phyloP scores from a whole-genome alignment of 2,329 filamentous ascomycete genomes.

The Domatiomyces globalis region DNA sequence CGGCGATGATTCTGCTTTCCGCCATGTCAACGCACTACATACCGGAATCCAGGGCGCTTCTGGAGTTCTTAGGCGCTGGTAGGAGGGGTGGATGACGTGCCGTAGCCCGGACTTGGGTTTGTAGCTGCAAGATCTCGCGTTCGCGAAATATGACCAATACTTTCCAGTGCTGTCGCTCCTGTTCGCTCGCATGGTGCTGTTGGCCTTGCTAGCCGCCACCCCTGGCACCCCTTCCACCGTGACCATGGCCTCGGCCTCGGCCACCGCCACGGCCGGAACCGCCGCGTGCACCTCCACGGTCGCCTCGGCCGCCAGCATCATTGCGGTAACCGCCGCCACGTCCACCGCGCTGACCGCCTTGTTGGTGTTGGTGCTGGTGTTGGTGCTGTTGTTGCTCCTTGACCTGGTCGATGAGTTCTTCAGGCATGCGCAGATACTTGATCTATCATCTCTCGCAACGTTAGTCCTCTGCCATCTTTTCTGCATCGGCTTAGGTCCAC shows the following conservation, averaged over 20 bases:
- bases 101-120: not conserved
- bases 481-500: too few relatives aligned
- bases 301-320: constrained; percentile 24
- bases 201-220: not conserved
- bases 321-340: constrained; percentile 25
- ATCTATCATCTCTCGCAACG: constrained; percentile 45
- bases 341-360: constrained; percentile 26
- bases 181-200: not conserved
- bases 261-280: constrained; percentile 32
- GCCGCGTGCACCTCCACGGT: constrained; percentile 24
- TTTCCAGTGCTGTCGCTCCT: not conserved
- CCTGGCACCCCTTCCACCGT: not conserved
- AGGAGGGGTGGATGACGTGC: not conserved
- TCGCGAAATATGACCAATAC: not conserved
- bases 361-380: constrained; percentile 22
- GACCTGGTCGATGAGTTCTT: constrained; percentile 88
- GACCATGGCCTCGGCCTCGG: constrained; percentile 25
- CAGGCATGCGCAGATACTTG: constrained; percentile 91
- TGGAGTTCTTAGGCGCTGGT: not conserved
- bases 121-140: not conserved
- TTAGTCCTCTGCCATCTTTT: not conserved
- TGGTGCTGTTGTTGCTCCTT: constrained; percentile 81
- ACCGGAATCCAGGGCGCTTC: not conserved
- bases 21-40: not conserved
- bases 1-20: not conserved